A percentile compares a stretch with the other conserved stretches of the same genome.
Evolutionary conservation across 306 rosid genomes (phyloP).

Genomic region (Trichosanthes cucumerina): DNA sequence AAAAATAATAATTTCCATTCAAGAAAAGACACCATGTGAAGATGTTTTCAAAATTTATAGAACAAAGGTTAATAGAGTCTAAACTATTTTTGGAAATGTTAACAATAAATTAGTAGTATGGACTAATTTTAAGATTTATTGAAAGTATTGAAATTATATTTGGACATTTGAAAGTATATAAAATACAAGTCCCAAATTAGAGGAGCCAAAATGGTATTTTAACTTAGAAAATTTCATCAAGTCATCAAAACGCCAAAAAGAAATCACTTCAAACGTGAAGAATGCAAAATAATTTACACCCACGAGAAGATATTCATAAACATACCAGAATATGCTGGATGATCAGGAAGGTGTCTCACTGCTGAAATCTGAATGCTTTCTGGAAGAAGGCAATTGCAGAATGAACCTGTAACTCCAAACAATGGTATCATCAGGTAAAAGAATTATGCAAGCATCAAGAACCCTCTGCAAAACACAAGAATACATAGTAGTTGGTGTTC

Average conservation of each 20-base stretch:
- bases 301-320: neutral
- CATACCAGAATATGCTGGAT: constrained; percentile 58
- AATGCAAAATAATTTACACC: neutral
- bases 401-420: constrained; percentile 63
- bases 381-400: constrained; percentile 93
- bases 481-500: neutral
- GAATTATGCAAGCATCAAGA: neutral
- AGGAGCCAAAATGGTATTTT: no score
- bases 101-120: no score
- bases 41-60: no score
- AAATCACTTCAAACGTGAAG: neutral
- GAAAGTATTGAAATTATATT: no score
- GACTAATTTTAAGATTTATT: no score
- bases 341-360: constrained; percentile 72
- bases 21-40: no score
- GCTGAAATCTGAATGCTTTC: constrained; percentile 72
- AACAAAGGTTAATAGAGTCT: no score
- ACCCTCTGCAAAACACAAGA: neutral
- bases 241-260: neutral
- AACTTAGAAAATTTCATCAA: neutral
- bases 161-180: no score
- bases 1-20: no score
- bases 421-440: constrained; percentile 28
- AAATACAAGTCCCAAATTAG: no score
- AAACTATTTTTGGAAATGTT: no score